Evolutionary conservation across 805 yeast genomes (phyloP).

Genomic region (Kazachstania viticola): DNA sequence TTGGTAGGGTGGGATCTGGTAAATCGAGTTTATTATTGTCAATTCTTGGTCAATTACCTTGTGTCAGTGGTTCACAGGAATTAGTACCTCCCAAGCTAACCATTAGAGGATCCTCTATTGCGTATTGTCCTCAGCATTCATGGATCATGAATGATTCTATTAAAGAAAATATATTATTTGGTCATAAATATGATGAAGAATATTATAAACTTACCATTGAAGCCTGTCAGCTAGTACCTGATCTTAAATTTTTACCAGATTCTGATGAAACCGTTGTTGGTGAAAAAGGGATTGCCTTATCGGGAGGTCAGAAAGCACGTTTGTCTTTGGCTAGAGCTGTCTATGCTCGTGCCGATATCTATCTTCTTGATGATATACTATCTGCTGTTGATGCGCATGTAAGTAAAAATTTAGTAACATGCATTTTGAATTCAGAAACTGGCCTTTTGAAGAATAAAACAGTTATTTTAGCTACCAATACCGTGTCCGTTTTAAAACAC

Average conservation of each 20-base stretch:
- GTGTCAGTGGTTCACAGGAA: conserved; percentile 21
- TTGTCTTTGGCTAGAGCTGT: conserved; percentile 59
- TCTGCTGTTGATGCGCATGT: conserved; percentile 70
- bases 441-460: conserved; percentile 45
- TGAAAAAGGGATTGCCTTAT: conserved; percentile 48
- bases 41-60: conserved; percentile 43
- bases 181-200: conserved; percentile 32
- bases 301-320: conserved; percentile 58
- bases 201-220: conserved; percentile 33
- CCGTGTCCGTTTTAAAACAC: conserved; percentile 40
- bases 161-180: conserved; percentile 41
- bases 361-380: conserved; percentile 51
- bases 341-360: conserved; percentile 47
- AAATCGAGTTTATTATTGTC: conserved; percentile 48
- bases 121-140: conserved; percentile 51
- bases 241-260: conserved; percentile 37
- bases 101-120: conserved; percentile 29
- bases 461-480: conserved; percentile 46
- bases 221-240: conserved; percentile 40
- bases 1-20: conserved; percentile 61
- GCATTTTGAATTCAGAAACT: conserved; percentile 31
- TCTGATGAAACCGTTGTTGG: conserved; percentile 47
- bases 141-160: conserved; percentile 43
- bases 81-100: conserved; percentile 14
- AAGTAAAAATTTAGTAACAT: conserved; percentile 40